Evolutionary conservation across 139 green algal genomes (phyloP).

Genomic region (Micractinium sp.): DNA sequence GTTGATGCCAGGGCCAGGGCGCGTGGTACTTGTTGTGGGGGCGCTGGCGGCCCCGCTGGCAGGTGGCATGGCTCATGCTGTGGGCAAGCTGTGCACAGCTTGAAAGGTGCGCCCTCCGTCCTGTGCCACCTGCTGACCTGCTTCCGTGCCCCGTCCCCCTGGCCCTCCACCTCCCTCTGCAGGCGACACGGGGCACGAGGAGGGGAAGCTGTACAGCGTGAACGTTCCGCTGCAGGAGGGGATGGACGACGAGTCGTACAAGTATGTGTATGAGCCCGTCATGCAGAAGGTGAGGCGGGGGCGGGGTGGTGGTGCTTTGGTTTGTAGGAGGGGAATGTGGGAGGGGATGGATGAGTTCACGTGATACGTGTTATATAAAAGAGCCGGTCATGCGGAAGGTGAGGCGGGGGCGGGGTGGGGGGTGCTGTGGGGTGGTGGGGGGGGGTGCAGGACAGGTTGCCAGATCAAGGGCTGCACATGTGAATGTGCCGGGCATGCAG

Average conservation of each 20-base stretch:
- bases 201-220: slow-evolving; percentile 90
- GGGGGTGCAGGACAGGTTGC: neutral
- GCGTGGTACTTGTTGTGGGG: no score
- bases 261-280: slow-evolving; percentile 92
- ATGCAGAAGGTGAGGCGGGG: slow-evolving; percentile 76
- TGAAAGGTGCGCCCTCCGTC: no score
- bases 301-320: neutral
- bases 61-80: no score
- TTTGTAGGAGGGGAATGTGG: neutral
- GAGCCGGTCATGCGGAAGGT: slow-evolving; percentile 92
- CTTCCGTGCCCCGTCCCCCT: no score
- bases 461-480: no score
- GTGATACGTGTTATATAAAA: slow-evolving; percentile 69
- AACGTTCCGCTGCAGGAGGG: slow-evolving; percentile 96
- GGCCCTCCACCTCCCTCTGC: neutral
- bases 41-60: no score
- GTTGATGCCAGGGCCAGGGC: no score
- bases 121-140: no score
- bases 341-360: neutral
- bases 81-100: no score
- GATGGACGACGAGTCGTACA: slow-evolving; percentile 97
- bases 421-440: neutral
- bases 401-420: neutral
- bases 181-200: slow-evolving; percentile 77
- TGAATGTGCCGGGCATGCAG: no score